These are phyloP conservation scores for Lachnellula willkommii DNA, from an alignment of 2,329 filamentous ascomycete genomes.

Conservation along the genomic window DNA sequence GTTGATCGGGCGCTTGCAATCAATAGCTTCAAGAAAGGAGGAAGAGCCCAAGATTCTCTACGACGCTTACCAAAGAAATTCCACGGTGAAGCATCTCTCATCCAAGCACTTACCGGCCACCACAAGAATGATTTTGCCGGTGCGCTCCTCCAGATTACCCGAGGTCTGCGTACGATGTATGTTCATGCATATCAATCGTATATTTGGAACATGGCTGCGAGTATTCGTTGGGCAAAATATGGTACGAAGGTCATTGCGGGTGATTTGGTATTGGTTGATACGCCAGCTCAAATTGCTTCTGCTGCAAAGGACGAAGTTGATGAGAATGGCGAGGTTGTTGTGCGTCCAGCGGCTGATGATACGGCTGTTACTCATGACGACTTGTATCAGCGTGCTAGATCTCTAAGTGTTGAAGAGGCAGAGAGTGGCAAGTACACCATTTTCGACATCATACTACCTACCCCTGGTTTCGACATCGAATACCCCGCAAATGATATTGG, in stretches of 20 bases:
- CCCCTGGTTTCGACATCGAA: conserved; percentile 83
- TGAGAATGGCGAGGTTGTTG: conserved; percentile 35
- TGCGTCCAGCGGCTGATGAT: conserved; percentile 54
- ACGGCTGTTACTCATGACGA: conserved; percentile 48
- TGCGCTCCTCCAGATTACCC: conserved; percentile 72
- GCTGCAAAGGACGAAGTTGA: conserved; percentile 29
- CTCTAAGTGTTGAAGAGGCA: conserved; percentile 72
- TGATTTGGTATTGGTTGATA: conserved; percentile 53
- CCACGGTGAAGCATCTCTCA: conserved; percentile 70
- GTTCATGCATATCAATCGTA: conserved; percentile 94
- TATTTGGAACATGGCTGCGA: conserved; percentile 85
- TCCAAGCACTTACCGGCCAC: conserved; percentile 60
- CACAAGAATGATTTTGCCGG: conserved; percentile 66
- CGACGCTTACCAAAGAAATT: conserved; percentile 73
- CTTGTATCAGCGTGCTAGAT: conserved; percentile 62
- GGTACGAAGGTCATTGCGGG: conserved; percentile 73
- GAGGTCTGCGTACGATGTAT: conserved; percentile 86
- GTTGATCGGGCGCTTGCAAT: conserved; percentile 73
- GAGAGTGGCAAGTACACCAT: conserved; percentile 71
- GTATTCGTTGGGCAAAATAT: conserved; percentile 71
- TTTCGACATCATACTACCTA: conserved; percentile 83
- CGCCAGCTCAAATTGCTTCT: conserved; percentile 12
- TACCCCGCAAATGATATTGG: conserved; percentile 83
- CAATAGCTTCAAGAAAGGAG: conserved; percentile 61
- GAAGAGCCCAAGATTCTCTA: conserved; percentile 55